Percentiles rank a stretch among this genome's conserved stretches.
phyloP scores from a whole-genome alignment of 768 basidiomycete species.

The Termitomyces titanicus region DNA sequence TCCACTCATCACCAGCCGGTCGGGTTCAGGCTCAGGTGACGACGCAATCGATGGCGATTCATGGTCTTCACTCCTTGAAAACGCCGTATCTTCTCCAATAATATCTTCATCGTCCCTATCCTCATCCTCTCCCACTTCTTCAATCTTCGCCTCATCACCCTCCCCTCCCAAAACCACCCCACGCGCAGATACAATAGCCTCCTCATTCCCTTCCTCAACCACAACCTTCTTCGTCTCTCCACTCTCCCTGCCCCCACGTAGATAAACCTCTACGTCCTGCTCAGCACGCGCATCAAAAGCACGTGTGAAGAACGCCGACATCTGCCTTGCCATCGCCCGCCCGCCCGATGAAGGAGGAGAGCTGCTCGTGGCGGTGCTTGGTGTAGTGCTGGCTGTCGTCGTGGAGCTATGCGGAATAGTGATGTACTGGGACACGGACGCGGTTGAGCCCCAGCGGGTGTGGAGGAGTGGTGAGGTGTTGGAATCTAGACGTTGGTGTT shows the following conservation, averaged over 20 bases:
- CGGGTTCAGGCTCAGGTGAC: conserved; percentile 20
- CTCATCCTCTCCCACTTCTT: no score
- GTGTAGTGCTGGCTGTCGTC: background rate
- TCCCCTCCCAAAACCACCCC: no score
- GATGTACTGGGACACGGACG: conserved; percentile 26
- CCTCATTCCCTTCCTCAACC: no score
- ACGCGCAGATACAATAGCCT: no score
- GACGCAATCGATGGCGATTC: conserved; percentile 15
- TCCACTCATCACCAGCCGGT: conserved; percentile 8
- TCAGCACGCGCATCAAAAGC: background rate
- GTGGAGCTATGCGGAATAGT: background rate
- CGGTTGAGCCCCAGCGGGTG: conserved; percentile 35
- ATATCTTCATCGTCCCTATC: background rate
- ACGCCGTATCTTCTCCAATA: background rate
- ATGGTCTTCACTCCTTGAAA: background rate
- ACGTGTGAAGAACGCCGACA: conserved; percentile 5
- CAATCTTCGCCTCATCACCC: no score
- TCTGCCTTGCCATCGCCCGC: no score
- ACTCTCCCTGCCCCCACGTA: background rate
- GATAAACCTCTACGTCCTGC: background rate
- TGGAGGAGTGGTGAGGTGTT: conserved; percentile 33
- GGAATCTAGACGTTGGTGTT: conserved; percentile 1
- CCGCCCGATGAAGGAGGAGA: background rate
- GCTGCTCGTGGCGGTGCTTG: no score
- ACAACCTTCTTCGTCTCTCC: background rate